Percentiles rank a stretch among this genome's conserved stretches.
phyloP scores from a whole-genome alignment of 2,329 filamentous ascomycete genomes.

The Colletotrichum abscissum region DNA sequence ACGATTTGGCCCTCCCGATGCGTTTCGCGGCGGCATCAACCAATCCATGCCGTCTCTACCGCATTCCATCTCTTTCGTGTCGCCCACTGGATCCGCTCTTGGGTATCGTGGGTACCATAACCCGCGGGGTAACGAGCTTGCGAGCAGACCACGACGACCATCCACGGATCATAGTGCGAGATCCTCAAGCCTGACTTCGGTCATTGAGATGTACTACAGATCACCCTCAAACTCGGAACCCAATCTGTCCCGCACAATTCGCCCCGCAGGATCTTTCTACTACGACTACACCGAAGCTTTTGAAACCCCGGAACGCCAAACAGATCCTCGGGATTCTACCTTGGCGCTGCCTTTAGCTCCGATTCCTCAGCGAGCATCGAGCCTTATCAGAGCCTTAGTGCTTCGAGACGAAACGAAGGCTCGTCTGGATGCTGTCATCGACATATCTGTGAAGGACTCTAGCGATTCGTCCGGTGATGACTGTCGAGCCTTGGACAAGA shows the following conservation, averaged over 20 bases:
- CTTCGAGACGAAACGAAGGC: conserved; percentile 40
- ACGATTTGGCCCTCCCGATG: conserved; percentile 51
- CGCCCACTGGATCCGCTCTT: conserved; percentile 32
- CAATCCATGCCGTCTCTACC: conserved; percentile 54
- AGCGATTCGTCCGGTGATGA: conserved; percentile 30
- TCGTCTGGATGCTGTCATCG: conserved; percentile 30
- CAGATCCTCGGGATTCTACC: neutral
- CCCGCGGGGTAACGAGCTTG: conserved; percentile 37
- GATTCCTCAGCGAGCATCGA: conserved; percentile 41
- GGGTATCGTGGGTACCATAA: conserved; percentile 36
- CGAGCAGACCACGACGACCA: conserved; percentile 46
- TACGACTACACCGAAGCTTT: conserved; percentile 67
- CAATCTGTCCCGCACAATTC: conserved; percentile 42
- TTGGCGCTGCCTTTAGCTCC: conserved; percentile 45
- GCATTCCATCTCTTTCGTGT: conserved; percentile 17
- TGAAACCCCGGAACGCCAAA: conserved; percentile 45
- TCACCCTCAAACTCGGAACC: conserved; percentile 39
- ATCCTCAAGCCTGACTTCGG: conserved; percentile 61
- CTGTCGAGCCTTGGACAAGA: neutral
- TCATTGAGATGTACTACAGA: conserved; percentile 59
- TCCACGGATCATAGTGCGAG: conserved; percentile 52
- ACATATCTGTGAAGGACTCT: conserved; percentile 34
- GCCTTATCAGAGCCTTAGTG: conserved; percentile 41
- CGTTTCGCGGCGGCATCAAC: conserved; percentile 53
- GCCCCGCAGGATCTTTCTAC: conserved; percentile 53